Base-by-base conservation (phyloP, 129 eudicot species). In the Chrysanthemum lavandulifolium region DNA sequence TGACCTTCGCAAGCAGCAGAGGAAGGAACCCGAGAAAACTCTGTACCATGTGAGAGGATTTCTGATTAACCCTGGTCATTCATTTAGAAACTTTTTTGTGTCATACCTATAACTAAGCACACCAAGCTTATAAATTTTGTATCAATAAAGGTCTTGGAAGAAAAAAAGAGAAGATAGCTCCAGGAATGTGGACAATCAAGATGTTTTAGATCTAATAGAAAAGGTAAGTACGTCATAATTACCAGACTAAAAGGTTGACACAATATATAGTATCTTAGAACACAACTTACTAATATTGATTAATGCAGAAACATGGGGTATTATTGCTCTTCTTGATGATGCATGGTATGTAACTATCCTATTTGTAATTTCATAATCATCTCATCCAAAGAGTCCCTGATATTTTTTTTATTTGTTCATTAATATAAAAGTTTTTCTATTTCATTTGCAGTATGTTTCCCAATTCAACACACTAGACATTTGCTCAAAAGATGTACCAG, bases 401-500 rank as follows among this genome's bases (percentile, higher is more conserved):
- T 16, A 70, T 15, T 7, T 40, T 19, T 19, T 19, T 19, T 19
- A 19, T 19, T 19, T 19, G 9, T 40, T 8, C 10, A 40, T 40
- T 40, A 2, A 45, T 18, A 48, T 63, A 15, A 65, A 72, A 61
- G 53, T 56, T 66, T 68, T 16, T 74, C 72, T 49, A 61, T 48
- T 58, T 63, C 50, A 61, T 65, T 23, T 84, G 85, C 95, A 95
- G 99, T 79, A 95, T 95, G 99, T 95, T 95, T 80, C 99, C 99
- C 3, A 90, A 91, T 82, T 81, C 99, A 65, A 95, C 99, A 68
- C 97, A 90, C 33, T 97, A 95, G 87, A 95, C 99, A 52, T 95
- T 95, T 80, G 95, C 99, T 45, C 97, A 90, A 72, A 95, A 88
- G 82, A 85, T 95, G 99, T 95, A 95, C 84, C 97, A 95, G 86